phyloP scores from a whole-genome alignment of 257 asterid genomes.

The Salvia rosmarinus region DNA sequence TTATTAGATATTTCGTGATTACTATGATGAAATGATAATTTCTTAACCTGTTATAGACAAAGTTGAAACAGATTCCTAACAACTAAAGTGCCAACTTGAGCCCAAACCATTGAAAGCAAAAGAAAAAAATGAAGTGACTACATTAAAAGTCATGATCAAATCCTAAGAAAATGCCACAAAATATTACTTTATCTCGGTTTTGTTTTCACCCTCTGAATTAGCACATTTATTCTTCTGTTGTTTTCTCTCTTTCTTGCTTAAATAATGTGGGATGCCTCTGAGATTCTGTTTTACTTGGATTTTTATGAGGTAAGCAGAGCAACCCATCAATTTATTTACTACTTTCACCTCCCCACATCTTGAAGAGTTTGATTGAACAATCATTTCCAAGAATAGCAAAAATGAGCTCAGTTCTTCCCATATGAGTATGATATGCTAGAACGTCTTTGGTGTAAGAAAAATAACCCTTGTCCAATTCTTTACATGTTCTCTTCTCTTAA shows the following conservation, averaged over 20 bases:
- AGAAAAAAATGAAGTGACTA: background rate
- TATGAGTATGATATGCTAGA: background rate
- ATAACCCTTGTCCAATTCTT: constrained; percentile 1
- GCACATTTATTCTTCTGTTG: constrained; percentile 25
- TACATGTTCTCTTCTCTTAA: constrained; percentile 8
- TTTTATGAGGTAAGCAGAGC: constrained; percentile 11
- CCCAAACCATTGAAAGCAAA: background rate
- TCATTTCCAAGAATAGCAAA: constrained; percentile 11
- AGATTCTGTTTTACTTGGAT: constrained; percentile 22
- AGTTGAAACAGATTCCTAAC: background rate
- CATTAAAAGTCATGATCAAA: constrained; percentile 10
- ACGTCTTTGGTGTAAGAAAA: background rate
- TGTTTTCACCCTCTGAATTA: background rate
- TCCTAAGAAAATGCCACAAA: constrained; percentile 6
- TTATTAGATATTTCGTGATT: constrained; percentile 12
- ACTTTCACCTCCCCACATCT: constrained; percentile 4
- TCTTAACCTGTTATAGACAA: background rate
- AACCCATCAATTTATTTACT: background rate
- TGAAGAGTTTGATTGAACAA: constrained; percentile 15
- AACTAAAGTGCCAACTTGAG: background rate
- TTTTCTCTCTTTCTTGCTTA: constrained; percentile 9
- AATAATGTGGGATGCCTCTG: constrained; percentile 13
- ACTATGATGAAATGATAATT: background rate
- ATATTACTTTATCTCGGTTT: background rate
- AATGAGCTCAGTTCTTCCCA: constrained; percentile 1